Evolutionary conservation across 2,329 filamentous ascomycete species (phyloP).

Genomic region (Pseudomassariella vexata): DNA sequence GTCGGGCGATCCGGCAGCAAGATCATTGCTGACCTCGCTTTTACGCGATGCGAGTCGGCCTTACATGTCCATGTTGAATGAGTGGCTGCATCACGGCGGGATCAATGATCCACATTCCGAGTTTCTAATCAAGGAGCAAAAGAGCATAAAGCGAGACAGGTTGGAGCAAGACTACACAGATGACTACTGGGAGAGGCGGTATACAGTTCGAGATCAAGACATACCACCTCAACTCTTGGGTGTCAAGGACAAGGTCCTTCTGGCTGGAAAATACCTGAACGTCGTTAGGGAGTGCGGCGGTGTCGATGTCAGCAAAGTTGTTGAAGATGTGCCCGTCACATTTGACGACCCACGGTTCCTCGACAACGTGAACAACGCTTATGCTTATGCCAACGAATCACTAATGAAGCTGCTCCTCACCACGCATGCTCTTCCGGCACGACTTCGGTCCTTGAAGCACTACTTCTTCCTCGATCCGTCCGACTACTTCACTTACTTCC

Average conservation of each 20-base stretch:
- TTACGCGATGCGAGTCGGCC: conserved; percentile 84
- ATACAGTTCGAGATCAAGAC: conserved; percentile 87
- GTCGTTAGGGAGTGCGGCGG: conserved; percentile 96
- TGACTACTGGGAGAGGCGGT: conserved; percentile 98
- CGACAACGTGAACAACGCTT: conserved; percentile 92
- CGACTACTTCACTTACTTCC: conserved; percentile 97
- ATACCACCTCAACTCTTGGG: conserved; percentile 87
- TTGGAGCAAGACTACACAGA: conserved; percentile 96
- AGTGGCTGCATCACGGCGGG: conserved; percentile 94
- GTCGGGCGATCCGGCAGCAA: conserved; percentile 87
- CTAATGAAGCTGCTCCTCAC: conserved; percentile 86
- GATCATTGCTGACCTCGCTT: conserved; percentile 73
- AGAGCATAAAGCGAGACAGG: conserved; percentile 85
- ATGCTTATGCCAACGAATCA: conserved; percentile 91
- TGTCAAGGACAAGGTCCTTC: conserved; percentile 87
- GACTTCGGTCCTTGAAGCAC: conserved; percentile 88
- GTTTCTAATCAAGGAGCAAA: conserved; percentile 92
- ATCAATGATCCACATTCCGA: conserved; percentile 93
- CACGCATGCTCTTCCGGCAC: conserved; percentile 81
- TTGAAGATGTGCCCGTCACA: conserved; percentile 80
- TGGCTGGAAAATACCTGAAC: conserved; percentile 96
- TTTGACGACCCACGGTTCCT: conserved; percentile 90
- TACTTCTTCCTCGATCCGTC: conserved; percentile 99
- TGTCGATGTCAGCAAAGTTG: conserved; percentile 85
- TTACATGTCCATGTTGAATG: conserved; percentile 97